These are phyloP conservation scores for Paulinella micropora DNA, from an alignment of 78 protist genomes.

Conservation along the genomic window DNA sequence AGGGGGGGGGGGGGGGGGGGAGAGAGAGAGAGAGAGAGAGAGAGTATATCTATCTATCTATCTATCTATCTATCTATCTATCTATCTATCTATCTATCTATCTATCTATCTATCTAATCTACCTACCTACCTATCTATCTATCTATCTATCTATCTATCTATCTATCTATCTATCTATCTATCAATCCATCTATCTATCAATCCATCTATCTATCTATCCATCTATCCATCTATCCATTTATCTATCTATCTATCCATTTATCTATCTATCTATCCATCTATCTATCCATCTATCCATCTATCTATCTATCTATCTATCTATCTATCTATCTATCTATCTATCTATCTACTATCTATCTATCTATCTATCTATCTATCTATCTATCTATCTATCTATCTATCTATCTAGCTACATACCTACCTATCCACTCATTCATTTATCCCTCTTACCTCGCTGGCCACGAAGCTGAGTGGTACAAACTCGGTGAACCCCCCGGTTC, in stretches of 20 bases:
- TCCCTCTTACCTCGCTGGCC: background rate
- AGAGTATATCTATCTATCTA: background rate
- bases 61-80: background rate
- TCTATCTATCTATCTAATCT: too few species aligned
- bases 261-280: background rate
- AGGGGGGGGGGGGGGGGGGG: too few species aligned
- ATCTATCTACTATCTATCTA: background rate
- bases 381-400: background rate
- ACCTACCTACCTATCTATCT: too few species aligned
- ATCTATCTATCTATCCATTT: background rate
- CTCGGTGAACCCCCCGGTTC: constrained; percentile 3
- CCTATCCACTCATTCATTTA: background rate
- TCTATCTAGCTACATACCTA: background rate
- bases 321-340: background rate
- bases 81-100: background rate
- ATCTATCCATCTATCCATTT: background rate
- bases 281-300: background rate
- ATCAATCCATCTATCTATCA: background rate
- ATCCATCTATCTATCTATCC: background rate
- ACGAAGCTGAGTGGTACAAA: constrained; percentile 2
- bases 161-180: background rate
- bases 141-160: background rate
- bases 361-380: background rate
- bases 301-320: background rate
- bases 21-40: background rate